Evolutionary conservation across 2,329 filamentous ascomycete species (phyloP).

Genomic region (Uncinocarpus reesii): DNA sequence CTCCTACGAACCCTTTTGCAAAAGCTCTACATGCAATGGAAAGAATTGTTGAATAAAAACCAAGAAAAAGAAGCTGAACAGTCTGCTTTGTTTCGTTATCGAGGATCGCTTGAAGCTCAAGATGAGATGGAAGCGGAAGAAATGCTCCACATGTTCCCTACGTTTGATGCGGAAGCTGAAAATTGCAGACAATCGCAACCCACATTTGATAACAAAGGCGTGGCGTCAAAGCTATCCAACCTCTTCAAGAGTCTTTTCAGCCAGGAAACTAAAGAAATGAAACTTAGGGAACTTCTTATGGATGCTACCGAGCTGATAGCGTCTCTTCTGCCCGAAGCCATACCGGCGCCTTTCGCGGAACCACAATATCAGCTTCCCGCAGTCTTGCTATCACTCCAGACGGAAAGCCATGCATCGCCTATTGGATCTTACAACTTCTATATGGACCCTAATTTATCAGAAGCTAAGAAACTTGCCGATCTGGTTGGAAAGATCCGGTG

Average conservation of each 20-base stretch:
- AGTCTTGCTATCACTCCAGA: conserved; percentile 54
- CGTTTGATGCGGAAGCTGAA: conserved; percentile 51
- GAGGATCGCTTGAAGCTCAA: conserved; percentile 64
- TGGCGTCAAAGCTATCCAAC: conserved; percentile 52
- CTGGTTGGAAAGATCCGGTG: conserved; percentile 59
- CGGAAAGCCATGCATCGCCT: conserved; percentile 32
- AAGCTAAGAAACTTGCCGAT: conserved; percentile 62
- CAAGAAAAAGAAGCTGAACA: conserved; percentile 63
- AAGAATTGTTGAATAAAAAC: conserved; percentile 62
- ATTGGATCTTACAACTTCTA: conserved; percentile 73
- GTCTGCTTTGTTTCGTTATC: conserved; percentile 71
- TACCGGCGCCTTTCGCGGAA: conserved; percentile 19
- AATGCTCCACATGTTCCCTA: conserved; percentile 71
- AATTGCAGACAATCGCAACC: conserved; percentile 28
- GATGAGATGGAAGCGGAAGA: conserved; percentile 65
- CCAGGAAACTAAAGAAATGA: conserved; percentile 22
- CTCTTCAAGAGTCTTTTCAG: conserved; percentile 45
- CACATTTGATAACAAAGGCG: conserved; percentile 40
- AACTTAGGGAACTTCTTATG: conserved; percentile 28
- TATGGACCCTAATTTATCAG: conserved; percentile 62
- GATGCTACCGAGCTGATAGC: conserved; percentile 29
- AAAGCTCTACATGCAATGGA: conserved; percentile 70
- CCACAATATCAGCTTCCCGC: conserved; percentile 53
- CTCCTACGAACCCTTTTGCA: conserved; percentile 58
- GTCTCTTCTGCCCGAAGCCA: conserved; percentile 24